phyloP scores from a whole-genome alignment of 257 asterid species.

The Solanum appendiculatum region DNA sequence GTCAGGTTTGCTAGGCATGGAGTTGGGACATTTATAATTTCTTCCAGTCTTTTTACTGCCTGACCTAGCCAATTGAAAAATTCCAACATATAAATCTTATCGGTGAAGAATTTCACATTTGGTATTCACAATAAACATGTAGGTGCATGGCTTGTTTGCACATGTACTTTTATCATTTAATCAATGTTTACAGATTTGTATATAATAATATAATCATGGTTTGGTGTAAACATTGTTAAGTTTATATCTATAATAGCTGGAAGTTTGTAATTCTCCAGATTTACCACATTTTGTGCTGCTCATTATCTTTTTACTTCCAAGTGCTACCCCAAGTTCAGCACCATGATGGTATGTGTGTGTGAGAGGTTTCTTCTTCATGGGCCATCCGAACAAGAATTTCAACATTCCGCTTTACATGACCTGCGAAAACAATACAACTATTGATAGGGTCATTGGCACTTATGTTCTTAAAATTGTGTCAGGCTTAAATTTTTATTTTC shows the following conservation, averaged over 20 bases:
- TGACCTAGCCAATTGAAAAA: background rate
- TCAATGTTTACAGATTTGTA: background rate
- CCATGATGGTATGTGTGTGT: background rate
- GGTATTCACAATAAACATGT: background rate
- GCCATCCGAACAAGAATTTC: background rate
- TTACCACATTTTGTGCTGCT: background rate
- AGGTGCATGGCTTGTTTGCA: background rate
- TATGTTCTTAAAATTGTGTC: no score
- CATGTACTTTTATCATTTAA: background rate
- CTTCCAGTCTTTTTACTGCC: background rate
- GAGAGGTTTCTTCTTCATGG: background rate
- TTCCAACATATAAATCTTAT: background rate
- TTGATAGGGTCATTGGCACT: background rate
- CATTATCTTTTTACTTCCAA: background rate
- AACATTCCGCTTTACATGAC: background rate
- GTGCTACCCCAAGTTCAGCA: background rate
- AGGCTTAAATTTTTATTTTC: no score
- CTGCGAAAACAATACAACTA: background rate
- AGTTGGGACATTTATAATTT: background rate
- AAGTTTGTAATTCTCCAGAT: background rate
- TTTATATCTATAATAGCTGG: background rate
- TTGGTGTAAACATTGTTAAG: background rate
- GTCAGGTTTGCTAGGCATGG: background rate
- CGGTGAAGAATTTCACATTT: background rate
- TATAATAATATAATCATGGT: background rate